These are phyloP conservation scores for Plectosphaerella cucumerina DNA, from an alignment of 2,329 filamentous ascomycete species.

Conservation along the genomic window DNA sequence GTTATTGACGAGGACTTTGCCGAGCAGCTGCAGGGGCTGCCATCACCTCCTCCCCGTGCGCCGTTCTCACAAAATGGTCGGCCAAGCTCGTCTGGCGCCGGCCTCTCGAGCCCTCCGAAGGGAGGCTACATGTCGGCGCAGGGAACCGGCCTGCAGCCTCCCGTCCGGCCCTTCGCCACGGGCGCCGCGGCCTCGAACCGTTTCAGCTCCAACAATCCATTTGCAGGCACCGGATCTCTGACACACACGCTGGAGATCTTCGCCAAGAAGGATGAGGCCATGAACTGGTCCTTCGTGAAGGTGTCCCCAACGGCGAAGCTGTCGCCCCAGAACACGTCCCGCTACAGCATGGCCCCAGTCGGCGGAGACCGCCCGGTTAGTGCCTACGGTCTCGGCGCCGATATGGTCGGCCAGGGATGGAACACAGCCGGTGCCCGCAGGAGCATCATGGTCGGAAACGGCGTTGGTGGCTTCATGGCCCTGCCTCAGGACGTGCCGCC, in stretches of 20 bases:
- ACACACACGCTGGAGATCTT: constrained; percentile 56
- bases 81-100: constrained; percentile 27
- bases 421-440: constrained; percentile 46
- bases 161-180: constrained; percentile 17
- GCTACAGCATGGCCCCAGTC: constrained; percentile 9
- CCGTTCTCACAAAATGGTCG: constrained; percentile 33
- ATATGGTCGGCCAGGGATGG: constrained; percentile 45
- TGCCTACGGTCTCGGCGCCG: constrained; percentile 53
- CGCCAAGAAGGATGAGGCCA: constrained; percentile 54
- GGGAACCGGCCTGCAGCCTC: constrained; percentile 16
- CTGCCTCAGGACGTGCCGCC: constrained; percentile 30
- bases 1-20: constrained; percentile 83
- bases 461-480: constrained; percentile 48
- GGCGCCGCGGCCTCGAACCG: constrained; percentile 25
- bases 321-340: constrained; percentile 1
- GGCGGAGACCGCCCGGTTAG: constrained; percentile 42
- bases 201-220: constrained; percentile 56
- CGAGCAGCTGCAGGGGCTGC: constrained; percentile 67
- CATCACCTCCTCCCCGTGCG: constrained; percentile 59
- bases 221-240: constrained; percentile 28
- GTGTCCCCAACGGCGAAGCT: constrained; percentile 29
- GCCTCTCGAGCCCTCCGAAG: constrained; percentile 7
- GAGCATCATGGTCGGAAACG: constrained; percentile 50
- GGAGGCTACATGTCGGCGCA: constrained; percentile 1
- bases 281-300: constrained; percentile 55